A percentile compares a stretch with the other conserved stretches of the same genome.
Conservation (phyloP, 495 filamentous ascomycete genomes). For the Trichocladium uniseriatum region DNA sequence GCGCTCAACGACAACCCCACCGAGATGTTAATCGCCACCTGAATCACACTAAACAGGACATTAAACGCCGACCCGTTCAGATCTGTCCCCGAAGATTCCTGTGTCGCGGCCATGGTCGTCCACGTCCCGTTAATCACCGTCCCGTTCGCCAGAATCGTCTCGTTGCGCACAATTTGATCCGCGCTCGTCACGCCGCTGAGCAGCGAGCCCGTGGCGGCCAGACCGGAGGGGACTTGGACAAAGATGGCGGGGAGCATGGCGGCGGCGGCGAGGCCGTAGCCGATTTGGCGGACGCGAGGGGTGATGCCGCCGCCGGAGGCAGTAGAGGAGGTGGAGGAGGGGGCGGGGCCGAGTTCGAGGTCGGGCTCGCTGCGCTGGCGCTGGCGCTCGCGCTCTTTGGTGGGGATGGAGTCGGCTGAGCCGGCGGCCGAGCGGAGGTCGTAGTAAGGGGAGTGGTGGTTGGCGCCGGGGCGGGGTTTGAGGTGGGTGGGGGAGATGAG, state of each 20-base stretch:
- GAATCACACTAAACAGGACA: constrained; percentile 78
- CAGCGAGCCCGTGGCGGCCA: constrained; percentile 75
- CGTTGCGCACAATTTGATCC: constrained; percentile 58
- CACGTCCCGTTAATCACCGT: constrained; percentile 24
- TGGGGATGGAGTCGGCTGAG: constrained; percentile 6
- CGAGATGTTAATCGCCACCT: constrained; percentile 87
- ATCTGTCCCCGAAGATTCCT: constrained; percentile 3
- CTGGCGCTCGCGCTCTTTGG: not conserved
- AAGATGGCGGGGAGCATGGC: constrained; percentile 90
- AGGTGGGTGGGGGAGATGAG: constrained; percentile 7
- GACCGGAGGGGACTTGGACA: constrained; percentile 83
- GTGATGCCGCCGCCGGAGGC: not conserved
- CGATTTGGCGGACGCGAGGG: constrained; percentile 26
- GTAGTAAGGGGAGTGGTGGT: constrained; percentile 9
- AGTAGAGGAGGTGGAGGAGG: not conserved
- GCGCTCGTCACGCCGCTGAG: constrained; percentile 79
- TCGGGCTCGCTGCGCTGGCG: not conserved
- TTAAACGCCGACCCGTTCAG: constrained; percentile 68
- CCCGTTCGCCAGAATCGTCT: constrained; percentile 23
- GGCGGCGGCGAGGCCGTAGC: constrained; percentile 74
- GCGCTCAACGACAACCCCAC: constrained; percentile 84
- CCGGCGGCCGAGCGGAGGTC: constrained; percentile 1
- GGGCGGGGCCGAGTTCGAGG: constrained; percentile 12
- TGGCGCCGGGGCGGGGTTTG: too few relatives aligned
- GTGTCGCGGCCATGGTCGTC: constrained; percentile 1